Base-by-base conservation (phyloP, 257 asterid species). In the Cruciata laevipes region DNA sequence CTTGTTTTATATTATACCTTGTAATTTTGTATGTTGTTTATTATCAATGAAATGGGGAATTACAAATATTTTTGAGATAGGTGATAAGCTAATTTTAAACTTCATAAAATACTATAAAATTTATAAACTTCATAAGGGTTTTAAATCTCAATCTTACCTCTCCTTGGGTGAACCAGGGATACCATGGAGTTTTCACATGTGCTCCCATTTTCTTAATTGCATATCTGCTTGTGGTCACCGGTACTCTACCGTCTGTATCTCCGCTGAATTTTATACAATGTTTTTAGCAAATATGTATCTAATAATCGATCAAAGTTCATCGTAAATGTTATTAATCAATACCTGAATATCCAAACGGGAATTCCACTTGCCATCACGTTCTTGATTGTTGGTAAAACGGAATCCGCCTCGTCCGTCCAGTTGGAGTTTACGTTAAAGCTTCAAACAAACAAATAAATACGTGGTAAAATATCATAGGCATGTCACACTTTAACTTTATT, bases 141-240 rank as follows among this genome's bases (percentile, higher is more conserved):
- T 47, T 47, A 13, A 17, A 53, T 10, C 7, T 68, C 4, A 20
- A 33, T 42, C 37, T 63, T 72, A 76, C 77, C 77, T 76, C 77
- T 20, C 58, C 73, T 14, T 74, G 76, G 40, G 53, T 42, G 66
- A 76, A 71, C 88, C 88, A 83, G 4, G 86, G 83, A 21, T 77
- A 70, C 82, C 84, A 83, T 33, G 76, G 77, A 66, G 78, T 68
- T 65, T 69, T 75, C 17, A 78, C 73, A 14, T 71, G 35, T 5
- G 17, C 10, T 14, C 66, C 66, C 6, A 62, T 11, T 52, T 79
- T 82, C 20, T 71, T 66, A 69, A 84, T 72, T 5, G 84, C 78
- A 25, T 80, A 73, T 69, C 82, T 78, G 0, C 85, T 80, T 37
- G 84, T 63, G 25, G 83, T 76, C 20, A 84, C 73, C 13, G 90